Evolutionary conservation across 148 eudicot species (phyloP), one percentile per base, ranked within the genome.

Genomic region (Rhododendron simsii): DNA sequence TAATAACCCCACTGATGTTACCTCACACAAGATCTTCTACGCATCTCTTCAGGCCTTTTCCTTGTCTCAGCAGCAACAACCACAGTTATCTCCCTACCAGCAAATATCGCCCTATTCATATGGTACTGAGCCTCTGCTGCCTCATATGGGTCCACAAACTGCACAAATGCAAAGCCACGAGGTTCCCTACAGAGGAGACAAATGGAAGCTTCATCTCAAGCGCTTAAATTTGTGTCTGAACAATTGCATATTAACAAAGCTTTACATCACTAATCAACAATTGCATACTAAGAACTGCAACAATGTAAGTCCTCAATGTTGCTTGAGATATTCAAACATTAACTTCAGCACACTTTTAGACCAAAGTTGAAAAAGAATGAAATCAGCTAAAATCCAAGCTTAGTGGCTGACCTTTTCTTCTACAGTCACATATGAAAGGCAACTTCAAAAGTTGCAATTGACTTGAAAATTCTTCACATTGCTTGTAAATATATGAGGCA

Each of bases 91-190:
- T 95, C 95, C 83, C 98, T 89, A 23, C 98, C 98, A 85, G 92
- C 92, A 91, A 95, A 91, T 81, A 92, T 84, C 86, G 90, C 89
- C n/a, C 96, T 90, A 81, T 95, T 91, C 94, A 95, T 93, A 79
- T 91, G 93, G 82, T 93, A 91, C 37, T 93, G 93, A 33, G 95
- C 96, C 81, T 95, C 98, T 55, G 89, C 91, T 50, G 98, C 95
- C 37, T 95, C 98, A 88, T 89, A 87, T 35, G 91, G 47, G 55
- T 93, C 95, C 78, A 93, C 93, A 88, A 92, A 95, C 91, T 95
- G 91, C 87, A 94, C 98, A 91, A 94, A 94, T 57, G 94, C 98
- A 91, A 94, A 94, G 67, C 98, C 95, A 77, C 98, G 94, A 82
- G 98, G 98, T 80, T 93, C 91, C 91, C 98, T 94, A 89, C 89